Conservation (phyloP, 768 basidiomycete genomes). For the Rhodosporidiobolus odoratus region DNA sequence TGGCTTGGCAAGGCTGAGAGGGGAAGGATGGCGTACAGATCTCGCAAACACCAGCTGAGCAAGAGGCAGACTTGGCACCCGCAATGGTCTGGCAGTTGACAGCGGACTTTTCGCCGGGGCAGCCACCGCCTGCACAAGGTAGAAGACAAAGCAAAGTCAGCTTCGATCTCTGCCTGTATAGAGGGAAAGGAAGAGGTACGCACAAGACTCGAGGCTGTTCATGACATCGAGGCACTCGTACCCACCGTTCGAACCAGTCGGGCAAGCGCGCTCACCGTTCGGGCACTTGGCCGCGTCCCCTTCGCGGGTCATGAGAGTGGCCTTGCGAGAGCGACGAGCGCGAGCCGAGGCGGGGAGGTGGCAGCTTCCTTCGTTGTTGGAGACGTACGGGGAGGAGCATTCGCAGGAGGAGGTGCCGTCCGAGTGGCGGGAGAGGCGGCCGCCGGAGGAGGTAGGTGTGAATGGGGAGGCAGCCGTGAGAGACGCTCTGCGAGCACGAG, state of each 20-base stretch:
- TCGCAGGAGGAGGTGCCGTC: conserved; percentile 8
- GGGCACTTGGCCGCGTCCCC: conserved; percentile 17
- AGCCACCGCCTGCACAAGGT: no score
- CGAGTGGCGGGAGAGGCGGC: conserved; percentile 3
- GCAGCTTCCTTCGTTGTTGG: not conserved
- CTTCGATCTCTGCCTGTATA: no score
- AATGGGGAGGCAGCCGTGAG: conserved; percentile 8
- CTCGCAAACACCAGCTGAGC: not conserved
- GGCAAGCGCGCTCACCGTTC: conserved; percentile 21
- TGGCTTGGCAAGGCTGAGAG: not conserved
- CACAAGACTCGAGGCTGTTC: conserved; percentile 15
- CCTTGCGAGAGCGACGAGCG: conserved; percentile 15
- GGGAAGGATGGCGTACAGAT: not conserved
- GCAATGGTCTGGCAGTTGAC: conserved; percentile 15
- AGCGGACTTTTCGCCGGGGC: not conserved
- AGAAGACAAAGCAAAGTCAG: no score
- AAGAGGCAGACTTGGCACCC: conserved; percentile 7
- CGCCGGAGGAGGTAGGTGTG: not conserved
- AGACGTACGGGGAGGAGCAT: conserved; percentile 6
- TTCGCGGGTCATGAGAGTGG: conserved; percentile 9
- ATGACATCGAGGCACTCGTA: conserved; percentile 22
- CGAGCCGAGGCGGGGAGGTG: conserved; percentile 16
- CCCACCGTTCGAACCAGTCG: not conserved
- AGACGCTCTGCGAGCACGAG: not conserved
- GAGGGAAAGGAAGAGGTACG: no score